Evolutionary conservation across 2,329 filamentous ascomycete genomes (phyloP).

Genomic region (Trichoderma asperellum): DNA sequence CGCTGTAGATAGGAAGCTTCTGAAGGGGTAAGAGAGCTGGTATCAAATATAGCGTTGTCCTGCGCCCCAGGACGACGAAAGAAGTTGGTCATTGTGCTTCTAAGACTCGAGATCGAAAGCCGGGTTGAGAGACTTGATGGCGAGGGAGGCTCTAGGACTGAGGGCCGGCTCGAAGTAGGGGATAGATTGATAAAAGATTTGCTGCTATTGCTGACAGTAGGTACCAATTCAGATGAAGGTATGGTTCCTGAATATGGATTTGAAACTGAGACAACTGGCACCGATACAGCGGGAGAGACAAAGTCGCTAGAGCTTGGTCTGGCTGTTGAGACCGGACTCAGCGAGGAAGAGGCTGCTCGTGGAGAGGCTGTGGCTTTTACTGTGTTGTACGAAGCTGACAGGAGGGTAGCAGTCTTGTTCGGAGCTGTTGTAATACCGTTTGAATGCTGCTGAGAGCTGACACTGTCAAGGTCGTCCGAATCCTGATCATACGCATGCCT

Average conservation of each 20-base stretch:
- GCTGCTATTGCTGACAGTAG: slow-evolving; percentile 11
- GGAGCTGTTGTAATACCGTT: neutral
- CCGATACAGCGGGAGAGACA: slow-evolving; percentile 5
- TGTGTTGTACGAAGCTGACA: slow-evolving; percentile 22
- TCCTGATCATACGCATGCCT: slow-evolving; percentile 37
- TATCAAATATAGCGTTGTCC: slow-evolving; percentile 33
- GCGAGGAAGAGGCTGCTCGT: neutral
- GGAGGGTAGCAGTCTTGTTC: slow-evolving; percentile 29
- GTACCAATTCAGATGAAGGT: slow-evolving; percentile 6
- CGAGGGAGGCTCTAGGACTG: slow-evolving; percentile 35
- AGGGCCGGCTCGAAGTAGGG: slow-evolving; percentile 32
- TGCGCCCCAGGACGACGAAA: slow-evolving; percentile 50
- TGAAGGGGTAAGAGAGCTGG: slow-evolving; percentile 32
- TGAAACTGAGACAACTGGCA: slow-evolving; percentile 10
- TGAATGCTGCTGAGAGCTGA: slow-evolving; percentile 23
- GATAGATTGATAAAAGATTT: slow-evolving; percentile 19
- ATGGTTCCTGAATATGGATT: slow-evolving; percentile 6
- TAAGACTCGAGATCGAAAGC: slow-evolving; percentile 50
- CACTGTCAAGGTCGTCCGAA: slow-evolving; percentile 42
- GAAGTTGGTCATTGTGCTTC: slow-evolving; percentile 55
- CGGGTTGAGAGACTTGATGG: slow-evolving; percentile 47
- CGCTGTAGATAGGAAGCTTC: slow-evolving; percentile 35
- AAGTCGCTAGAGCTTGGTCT: neutral
- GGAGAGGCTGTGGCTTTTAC: neutral
- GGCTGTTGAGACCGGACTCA: neutral